Evolutionary conservation across 805 yeast genomes (phyloP), one percentile per base, ranked within the genome.

Genomic region (Komagataella kurtzmanii): DNA sequence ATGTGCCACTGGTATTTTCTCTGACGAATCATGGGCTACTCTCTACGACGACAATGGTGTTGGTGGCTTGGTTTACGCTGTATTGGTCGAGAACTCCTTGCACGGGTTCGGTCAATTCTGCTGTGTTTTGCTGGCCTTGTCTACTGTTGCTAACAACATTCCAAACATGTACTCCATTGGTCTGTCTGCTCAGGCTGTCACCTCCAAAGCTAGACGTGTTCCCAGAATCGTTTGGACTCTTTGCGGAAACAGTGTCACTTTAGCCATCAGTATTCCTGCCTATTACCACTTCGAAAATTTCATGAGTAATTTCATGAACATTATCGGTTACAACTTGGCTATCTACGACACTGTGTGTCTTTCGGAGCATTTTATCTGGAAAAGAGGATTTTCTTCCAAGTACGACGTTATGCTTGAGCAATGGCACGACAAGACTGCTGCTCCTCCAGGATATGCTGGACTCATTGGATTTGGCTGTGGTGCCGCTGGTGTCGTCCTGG

Each of bases 91-190:
- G 56, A 77, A 89, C 64, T 84, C 95, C 4, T 74, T 88, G 54
- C 90, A 86, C 67, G 90, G 88, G 7, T 88, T 90, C 59, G 97
- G 97, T 56, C 83, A 87, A 66, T 88, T 90, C 75, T 82, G 90
- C 68, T 79, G 90, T 68, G 97, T 90, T 36, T 30, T 90, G 17
- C 72, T 90, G 56, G 88, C 95, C 17, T 69, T 90, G 57, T 87
- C 96, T 36, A 88, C 96, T 36, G 84, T 90, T 53, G 83, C 96
- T 57, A 88, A 88, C 75, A 89, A 88, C 72, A 80, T 89, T 66
- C 97, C 97, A 67, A 89, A 88, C 73, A 82, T 88, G 85, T 90
- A 90, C 74, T 87, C 97, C 23, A 79, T 88, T 60, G 90, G 88
- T 45, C 74, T 90, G 62, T 82, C 89, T 57, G 88, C 89, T 43